Evolutionary conservation across 495 filamentous ascomycete genomes (phyloP).

Genomic region (Daldinia caldariorum): DNA sequence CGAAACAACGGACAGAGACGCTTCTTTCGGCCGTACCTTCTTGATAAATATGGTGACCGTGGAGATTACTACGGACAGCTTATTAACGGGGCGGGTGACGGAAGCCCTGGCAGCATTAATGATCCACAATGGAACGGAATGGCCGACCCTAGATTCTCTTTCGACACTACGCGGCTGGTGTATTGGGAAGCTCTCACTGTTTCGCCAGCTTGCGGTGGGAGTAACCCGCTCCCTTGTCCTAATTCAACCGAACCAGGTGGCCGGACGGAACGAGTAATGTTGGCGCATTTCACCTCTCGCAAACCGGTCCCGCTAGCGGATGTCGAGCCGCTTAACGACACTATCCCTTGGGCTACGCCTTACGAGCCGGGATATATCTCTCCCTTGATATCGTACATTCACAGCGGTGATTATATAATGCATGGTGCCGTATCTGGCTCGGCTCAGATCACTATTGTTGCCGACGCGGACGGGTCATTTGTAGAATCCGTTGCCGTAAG

Average conservation of each 20-base stretch:
- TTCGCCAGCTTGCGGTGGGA: neutral
- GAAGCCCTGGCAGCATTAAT: slow-evolving; percentile 42
- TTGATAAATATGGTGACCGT: slow-evolving; percentile 44
- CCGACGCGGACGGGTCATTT: neutral
- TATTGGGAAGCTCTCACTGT: slow-evolving; percentile 39
- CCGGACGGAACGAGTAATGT: neutral
- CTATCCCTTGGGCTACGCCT: neutral
- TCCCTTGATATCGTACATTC: neutral
- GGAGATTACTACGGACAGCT: slow-evolving; percentile 41
- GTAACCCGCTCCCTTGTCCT: neutral
- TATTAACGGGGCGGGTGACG: slow-evolving; percentile 42
- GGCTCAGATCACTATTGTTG: neutral
- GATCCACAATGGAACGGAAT: slow-evolving; percentile 46
- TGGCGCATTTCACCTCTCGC: neutral
- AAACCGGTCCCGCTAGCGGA: neutral
- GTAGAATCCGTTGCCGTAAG: neutral
- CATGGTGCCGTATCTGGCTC: neutral
- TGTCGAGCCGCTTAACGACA: neutral
- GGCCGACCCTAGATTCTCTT: slow-evolving; percentile 45
- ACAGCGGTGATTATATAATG: neutral
- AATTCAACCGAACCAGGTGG: neutral
- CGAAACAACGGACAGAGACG: slow-evolving; percentile 45
- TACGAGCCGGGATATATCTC: neutral
- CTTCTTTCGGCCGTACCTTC: slow-evolving; percentile 45
- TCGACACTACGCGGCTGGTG: slow-evolving; percentile 35